Evolutionary conservation across 768 basidiomycete species (phyloP), one percentile per base, ranked within the genome.

Genomic region (Lactifluus volemus): DNA sequence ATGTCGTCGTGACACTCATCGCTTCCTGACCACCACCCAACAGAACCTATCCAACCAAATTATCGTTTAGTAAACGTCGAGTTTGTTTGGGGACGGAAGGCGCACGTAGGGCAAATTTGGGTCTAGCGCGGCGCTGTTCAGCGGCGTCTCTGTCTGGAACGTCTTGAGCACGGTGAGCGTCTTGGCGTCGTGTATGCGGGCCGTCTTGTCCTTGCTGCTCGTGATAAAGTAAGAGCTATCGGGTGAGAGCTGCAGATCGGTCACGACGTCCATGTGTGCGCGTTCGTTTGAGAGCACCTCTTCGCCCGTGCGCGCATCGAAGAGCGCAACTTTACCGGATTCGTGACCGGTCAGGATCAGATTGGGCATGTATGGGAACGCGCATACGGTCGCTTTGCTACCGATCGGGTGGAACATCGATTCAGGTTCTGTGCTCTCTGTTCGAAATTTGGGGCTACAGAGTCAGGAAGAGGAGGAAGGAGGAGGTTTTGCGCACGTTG

Each of bases 21-120:
- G 97, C 97, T 71, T 97, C 96, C 74, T 98, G 97, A 47, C 97
- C 97, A 73, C 97, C 96, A 48, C 97, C 97, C 25, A 97, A 78
- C 36, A 98, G 81, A 47, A 95, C 81, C 90, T 93, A 58, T 8
- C 15, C 41, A 42, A n/a, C 14, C 9, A 34, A 9, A 34, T 34
- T 34, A 1, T 6, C 32, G 3, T 5, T 6, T 5, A 34, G 32
- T 34, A 34, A 34, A 34, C 25, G 25, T 25, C 25, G 25, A 25
- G 25, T n/a, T 4, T 32, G 7, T 32, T 3, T 1, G 21, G 38
- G 54, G 19, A n/a, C 14, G 21, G 6, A 8, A 32, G 3, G 72
- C 83, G 65, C 60, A 90, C 91, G 69, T 94, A 98, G 52, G 95
- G 96, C 67, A 85, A 82, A 59, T 80, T 79, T 7, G 90, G 90